phyloP scores from a whole-genome alignment of 257 asterid genomes.

The Anisodus acutangulus region DNA sequence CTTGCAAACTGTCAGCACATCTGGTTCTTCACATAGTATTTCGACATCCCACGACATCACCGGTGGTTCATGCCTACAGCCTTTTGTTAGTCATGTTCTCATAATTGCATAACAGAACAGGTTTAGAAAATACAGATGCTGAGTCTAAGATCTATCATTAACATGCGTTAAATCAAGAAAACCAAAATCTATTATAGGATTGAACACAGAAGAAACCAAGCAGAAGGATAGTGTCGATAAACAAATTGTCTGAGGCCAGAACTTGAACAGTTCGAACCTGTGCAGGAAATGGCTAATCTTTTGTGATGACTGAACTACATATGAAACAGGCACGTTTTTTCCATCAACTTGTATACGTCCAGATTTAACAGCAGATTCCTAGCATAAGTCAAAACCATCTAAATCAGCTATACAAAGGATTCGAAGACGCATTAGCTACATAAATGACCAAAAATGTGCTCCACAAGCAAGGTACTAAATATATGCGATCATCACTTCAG shows the following conservation, averaged over 20 bases:
- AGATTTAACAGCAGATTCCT: constrained; percentile 87
- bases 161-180: constrained; percentile 22
- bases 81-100: constrained; percentile 54
- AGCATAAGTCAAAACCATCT: constrained; percentile 29
- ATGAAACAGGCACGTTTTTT: constrained; percentile 64
- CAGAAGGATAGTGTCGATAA: background rate
- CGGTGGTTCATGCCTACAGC: constrained; percentile 99
- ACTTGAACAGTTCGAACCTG: constrained; percentile 53
- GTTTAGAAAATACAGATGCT: background rate
- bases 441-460: background rate
- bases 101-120: constrained; percentile 37
- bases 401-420: background rate
- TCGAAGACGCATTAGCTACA: background rate
- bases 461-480: background rate
- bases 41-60: constrained; percentile 79
- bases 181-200: constrained; percentile 2
- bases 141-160: constrained; percentile 5
- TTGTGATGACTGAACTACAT: constrained; percentile 75
- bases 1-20: constrained; percentile 80
- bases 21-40: constrained; percentile 76
- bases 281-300: constrained; percentile 93
- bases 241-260: constrained; percentile 13
- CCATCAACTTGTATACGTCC: constrained; percentile 97
- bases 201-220: constrained; percentile 23
- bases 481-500: background rate